Conservation (phyloP, 352 stramenopile genomes). For the Phytophthora hibernalis region DNA sequence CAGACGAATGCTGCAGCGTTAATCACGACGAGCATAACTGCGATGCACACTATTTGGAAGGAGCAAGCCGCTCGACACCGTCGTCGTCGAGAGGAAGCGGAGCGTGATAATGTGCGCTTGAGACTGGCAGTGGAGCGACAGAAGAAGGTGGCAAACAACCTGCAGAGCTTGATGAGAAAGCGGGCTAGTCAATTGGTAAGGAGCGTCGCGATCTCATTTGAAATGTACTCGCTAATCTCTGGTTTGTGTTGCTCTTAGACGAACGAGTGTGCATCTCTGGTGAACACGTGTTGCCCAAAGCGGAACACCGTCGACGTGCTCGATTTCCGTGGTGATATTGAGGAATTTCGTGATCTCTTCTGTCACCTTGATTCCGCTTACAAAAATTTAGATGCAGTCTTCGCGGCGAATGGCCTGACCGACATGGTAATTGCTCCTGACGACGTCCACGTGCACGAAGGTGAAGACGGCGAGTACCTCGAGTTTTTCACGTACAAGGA, state of each 20-base stretch:
- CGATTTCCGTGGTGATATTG: conserved; percentile 23
- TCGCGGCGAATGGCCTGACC: conserved; percentile 27
- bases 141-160: conserved; percentile 41
- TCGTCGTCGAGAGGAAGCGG: conserved; percentile 13
- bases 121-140: conserved; percentile 51
- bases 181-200: conserved; percentile 26
- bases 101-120: conserved; percentile 43
- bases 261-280: conserved; percentile 27
- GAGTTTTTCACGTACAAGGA: conserved; percentile 44
- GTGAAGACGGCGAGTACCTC: conserved; percentile 28
- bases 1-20: neutral
- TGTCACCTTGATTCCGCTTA: conserved; percentile 25
- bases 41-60: conserved; percentile 24
- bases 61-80: conserved; percentile 32
- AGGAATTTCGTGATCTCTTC: conserved; percentile 32
- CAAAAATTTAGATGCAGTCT: conserved; percentile 24
- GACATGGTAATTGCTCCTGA: conserved; percentile 18
- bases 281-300: conserved; percentile 20
- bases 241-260: conserved; percentile 9
- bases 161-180: conserved; percentile 42
- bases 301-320: conserved; percentile 15
- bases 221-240: neutral
- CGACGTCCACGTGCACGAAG: conserved; percentile 34
- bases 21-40: neutral
- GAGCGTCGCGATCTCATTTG: no score